Conservation (phyloP, 257 asterid genomes). For the Pogostemon cablin region DNA sequence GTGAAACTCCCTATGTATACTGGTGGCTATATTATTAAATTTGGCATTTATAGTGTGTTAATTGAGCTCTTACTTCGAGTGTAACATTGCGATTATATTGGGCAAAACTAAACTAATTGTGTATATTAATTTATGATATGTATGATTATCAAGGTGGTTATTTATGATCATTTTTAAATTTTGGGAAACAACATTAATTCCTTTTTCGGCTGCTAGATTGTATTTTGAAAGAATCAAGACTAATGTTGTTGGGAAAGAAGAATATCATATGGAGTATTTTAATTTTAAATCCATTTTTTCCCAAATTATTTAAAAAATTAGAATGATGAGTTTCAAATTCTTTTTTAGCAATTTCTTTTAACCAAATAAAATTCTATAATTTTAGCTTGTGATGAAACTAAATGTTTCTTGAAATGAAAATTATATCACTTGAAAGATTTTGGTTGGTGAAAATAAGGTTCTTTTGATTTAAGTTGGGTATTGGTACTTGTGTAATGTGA, state of each 20-base stretch:
- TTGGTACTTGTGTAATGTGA: too few species aligned
- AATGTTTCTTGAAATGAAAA: too few species aligned
- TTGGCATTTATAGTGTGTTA: conserved; percentile 5
- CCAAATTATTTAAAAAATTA: too few species aligned
- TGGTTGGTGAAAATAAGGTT: too few species aligned
- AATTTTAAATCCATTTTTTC: too few species aligned
- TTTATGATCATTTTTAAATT: conserved; percentile 28
- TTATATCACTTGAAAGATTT: too few species aligned
- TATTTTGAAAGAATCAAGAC: too few species aligned
- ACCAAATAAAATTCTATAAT: neutral
- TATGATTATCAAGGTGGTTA: conserved; percentile 10
- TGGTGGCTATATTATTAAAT: neutral
- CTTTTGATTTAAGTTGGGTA: too few species aligned
- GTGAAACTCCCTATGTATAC: too few species aligned
- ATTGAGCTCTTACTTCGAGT: conserved; percentile 27
- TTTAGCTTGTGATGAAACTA: neutral
- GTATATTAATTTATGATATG: neutral
- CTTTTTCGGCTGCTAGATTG: conserved; percentile 18
- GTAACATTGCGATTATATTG: conserved; percentile 22
- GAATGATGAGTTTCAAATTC: too few species aligned
- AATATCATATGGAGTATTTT: too few species aligned
- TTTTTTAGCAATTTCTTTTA: too few species aligned
- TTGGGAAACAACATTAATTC: conserved; percentile 22
- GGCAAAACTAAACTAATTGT: neutral
- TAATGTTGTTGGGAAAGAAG: neutral